Base-by-base conservation (phyloP, 2,329 filamentous ascomycete species). In the Ceratocystiopsis sp. region DNA sequence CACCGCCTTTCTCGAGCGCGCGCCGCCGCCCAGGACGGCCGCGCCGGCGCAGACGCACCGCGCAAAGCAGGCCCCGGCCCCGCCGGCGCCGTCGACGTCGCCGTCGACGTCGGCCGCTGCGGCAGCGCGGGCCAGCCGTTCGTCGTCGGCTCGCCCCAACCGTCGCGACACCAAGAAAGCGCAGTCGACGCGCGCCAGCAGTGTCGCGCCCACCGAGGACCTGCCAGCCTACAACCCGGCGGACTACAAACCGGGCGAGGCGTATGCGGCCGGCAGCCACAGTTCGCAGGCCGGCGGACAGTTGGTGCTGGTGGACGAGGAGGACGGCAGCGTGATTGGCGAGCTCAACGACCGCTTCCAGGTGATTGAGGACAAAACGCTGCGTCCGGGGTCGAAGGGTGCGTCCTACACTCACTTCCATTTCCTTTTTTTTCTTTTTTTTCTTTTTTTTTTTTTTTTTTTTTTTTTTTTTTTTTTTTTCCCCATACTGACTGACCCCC, bases 321-420 rank as follows among this genome's bases (percentile, higher is more conserved):
- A 96, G 57, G 83, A 98, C 61, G 91, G 91, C 42, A 93, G 84
- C 53, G 83, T 98, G 10, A 83, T 98, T 25, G 91, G 91, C 38
- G 89, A 98, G 41, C 46, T 53, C 3, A 46, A 50, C 19, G 48
- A 51, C 8, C 48, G 50, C 21, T 50, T 49, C 33, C 40, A 49
- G 21, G 50, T 53, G 16, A 68, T 89, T 15, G 86, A 95, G 55
- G 75, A 87, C 50, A 67, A 74, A 25, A 71, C 69, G 41, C 69
- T 98, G 48, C 76, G 80, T 57, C 78, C 80, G 15, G 91, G 91
- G n/a, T 89, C 83, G 6, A 96, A 98, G 70, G 83, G 86, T 93
- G 66, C 9, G 13, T 3, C 15, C 38, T 11, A 2, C 29, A 12
- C 17, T 17, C 33, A 29, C 34, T 8, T 16, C 18, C 4, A 10